Percentiles rank a stretch among this genome's conserved stretches.
These are phyloP conservation scores for Leccinum solheimii DNA, from an alignment of 1,284 basidiomycete genomes.

Conservation along the genomic window DNA sequence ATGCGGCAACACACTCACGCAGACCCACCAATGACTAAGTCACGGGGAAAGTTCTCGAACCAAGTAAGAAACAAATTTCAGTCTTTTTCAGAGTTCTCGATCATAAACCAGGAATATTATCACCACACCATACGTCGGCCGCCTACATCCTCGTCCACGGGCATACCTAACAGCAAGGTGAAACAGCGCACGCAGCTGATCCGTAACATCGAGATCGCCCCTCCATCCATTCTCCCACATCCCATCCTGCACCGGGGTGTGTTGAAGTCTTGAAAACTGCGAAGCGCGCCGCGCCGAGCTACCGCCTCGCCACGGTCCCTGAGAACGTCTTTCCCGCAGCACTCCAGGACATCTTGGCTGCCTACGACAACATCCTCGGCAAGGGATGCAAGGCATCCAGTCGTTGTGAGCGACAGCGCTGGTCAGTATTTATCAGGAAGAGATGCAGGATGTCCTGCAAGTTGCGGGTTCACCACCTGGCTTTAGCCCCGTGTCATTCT, in stretches of 20 bases:
- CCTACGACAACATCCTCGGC: conserved; percentile 27
- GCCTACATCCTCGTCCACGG: too few species aligned
- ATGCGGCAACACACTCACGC: too few species aligned
- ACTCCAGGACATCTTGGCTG: conserved; percentile 26
- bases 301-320: conserved; percentile 25
- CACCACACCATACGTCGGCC: too few species aligned
- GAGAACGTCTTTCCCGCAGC: conserved; percentile 31
- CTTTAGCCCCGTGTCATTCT: too few species aligned
- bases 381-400: conserved; percentile 22
- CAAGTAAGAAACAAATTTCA: too few species aligned
- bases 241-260: conserved; percentile 9
- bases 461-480: too few species aligned
- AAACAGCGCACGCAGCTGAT: conserved; percentile 13
- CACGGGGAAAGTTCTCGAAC: too few species aligned
- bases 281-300: conserved; percentile 25
- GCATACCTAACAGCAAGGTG: too few species aligned
- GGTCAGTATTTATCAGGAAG: conserved; percentile 13
- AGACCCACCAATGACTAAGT: too few species aligned
- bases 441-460: too few species aligned
- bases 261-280: conserved; percentile 13
- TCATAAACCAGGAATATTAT: too few species aligned
- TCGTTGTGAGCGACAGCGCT: conserved; percentile 29
- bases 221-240: conserved; percentile 12
- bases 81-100: too few species aligned
- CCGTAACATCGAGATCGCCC: conserved; percentile 24